Evolutionary conservation across 805 yeast species (phyloP), one percentile per base, ranked within the genome.

Genomic region (Kodamaea fukazawae): DNA sequence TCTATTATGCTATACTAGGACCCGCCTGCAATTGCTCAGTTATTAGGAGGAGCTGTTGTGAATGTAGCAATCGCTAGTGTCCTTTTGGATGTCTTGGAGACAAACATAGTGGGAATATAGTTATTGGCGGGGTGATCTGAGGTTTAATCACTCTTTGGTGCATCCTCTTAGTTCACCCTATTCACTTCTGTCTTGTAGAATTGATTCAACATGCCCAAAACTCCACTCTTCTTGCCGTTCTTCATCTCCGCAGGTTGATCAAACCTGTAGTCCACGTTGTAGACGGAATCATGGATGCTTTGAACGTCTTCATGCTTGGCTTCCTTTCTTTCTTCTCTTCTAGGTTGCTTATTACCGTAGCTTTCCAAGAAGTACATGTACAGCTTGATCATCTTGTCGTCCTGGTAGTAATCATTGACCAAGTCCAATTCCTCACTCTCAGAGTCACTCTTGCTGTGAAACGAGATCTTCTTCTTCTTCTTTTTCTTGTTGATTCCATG

Each of bases 321-420:
- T 11, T 26, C 12, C 23, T 34, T 29, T 17, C 20, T n/a, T 32
- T 35, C 18, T 10, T 25, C 34, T 40, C 18, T 20, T 32, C 25
- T 30, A 14, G 34, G 20, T 31, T 22, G 29, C 31, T 12, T 13
- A 12, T 7, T 12, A 29, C 55, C 90, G 60, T 89, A 89, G 50
- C 89, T 86, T 53, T 89, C 96, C 51, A 89, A 65, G 57, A 90
- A 90, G 58, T 88, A 82, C 64, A 90, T 68, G 58, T 88, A 90
- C 1, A 96, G 87, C 51, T 87, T 87, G 63, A 87, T 78, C 96
- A 91, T 90, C 57, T 91, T 90, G 46, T 82, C 89, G 52, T 89
- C 93, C 41, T 78, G 78, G 41, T 71, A 70, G 46, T 74, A 72
- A 30, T 57, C 57, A 22, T 70, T 65, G 11, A 14, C 57, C 48